These are phyloP conservation scores for Arabis hirsuta DNA, from an alignment of 345 rosid species.

Conservation along the genomic window DNA sequence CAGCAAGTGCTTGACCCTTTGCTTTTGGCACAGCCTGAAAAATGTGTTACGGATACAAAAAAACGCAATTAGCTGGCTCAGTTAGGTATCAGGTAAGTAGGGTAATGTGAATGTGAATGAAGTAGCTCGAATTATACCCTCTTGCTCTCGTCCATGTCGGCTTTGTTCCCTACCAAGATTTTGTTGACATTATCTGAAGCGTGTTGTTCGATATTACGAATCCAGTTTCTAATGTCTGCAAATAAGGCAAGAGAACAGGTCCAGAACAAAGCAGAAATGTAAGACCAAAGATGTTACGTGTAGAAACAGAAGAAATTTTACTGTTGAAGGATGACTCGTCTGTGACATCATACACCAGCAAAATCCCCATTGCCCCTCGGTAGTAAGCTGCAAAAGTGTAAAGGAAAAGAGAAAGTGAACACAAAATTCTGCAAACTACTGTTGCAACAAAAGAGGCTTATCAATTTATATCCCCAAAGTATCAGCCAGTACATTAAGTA, in stretches of 20 bases:
- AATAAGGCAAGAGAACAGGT: constrained; percentile 38
- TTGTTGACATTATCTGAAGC: constrained; percentile 99
- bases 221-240: constrained; percentile 98
- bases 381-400: constrained; percentile 65
- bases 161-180: constrained; percentile 97
- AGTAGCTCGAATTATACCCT: constrained; percentile 57
- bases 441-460: constrained; percentile 16
- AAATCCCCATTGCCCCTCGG: constrained; percentile 93
- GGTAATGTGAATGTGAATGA: neutral
- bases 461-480: neutral
- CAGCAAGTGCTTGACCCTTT: constrained; percentile 98
- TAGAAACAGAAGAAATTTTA: constrained; percentile 46
- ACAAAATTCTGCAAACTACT: neutral
- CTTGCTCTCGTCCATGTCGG: constrained; percentile 99
- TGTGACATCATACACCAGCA: constrained; percentile 90
- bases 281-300: constrained; percentile 4
- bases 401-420: constrained; percentile 6
- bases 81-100: neutral
- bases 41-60: neutral
- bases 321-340: constrained; percentile 93
- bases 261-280: constrained; percentile 24
- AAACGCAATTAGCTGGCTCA: neutral
- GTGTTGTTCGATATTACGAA: constrained; percentile 98
- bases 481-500: constrained; percentile 14
- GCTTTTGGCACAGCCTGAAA: constrained; percentile 93